A percentile compares a stretch with the other conserved stretches of the same genome.
These are phyloP conservation scores for Pezicula rhizophila DNA, from an alignment of 2,329 filamentous ascomycete species.

Conservation along the genomic window DNA sequence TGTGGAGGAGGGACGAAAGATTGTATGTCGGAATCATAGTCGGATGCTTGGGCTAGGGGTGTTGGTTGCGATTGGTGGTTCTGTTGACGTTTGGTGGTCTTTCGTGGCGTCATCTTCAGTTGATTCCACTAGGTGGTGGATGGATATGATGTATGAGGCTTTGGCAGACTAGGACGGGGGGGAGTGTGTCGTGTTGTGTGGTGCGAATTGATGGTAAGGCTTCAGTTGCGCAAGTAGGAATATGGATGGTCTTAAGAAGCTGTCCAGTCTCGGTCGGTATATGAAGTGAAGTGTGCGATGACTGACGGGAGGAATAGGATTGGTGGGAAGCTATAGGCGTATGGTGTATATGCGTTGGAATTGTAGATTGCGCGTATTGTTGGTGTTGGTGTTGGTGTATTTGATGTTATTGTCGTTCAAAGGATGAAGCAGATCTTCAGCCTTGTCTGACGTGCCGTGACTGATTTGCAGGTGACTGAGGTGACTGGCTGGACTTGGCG, in stretches of 20 bases:
- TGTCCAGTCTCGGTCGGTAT: too few relatives aligned
- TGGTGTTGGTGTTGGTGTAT: not conserved
- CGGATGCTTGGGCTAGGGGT: conserved; percentile 38
- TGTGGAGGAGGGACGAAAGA: conserved; percentile 26
- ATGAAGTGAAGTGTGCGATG: too few relatives aligned
- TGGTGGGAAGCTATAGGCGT: too few relatives aligned
- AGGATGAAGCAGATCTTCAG: too few relatives aligned
- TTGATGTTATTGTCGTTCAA: not conserved
- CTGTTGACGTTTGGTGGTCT: conserved; percentile 28
- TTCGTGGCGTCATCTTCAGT: conserved; percentile 31
- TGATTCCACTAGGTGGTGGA: not conserved
- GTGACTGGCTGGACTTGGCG: too few relatives aligned
- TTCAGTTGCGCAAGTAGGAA: too few relatives aligned
- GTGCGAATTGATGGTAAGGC: too few relatives aligned
- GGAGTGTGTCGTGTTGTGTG: not conserved
- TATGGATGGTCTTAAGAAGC: too few relatives aligned
- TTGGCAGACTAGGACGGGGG: not conserved
- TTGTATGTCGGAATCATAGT: conserved; percentile 43
- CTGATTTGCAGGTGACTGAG: too few relatives aligned
- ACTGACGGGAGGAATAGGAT: too few relatives aligned
- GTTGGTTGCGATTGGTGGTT: conserved; percentile 27
- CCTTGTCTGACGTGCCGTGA: too few relatives aligned
- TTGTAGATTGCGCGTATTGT: not conserved
- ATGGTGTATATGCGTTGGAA: too few relatives aligned
- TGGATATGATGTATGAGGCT: not conserved